Evolutionary conservation across 225 moss, liverwort and hornwort genomes (phyloP).

Genomic region (Pseudoscleropodium purum): DNA sequence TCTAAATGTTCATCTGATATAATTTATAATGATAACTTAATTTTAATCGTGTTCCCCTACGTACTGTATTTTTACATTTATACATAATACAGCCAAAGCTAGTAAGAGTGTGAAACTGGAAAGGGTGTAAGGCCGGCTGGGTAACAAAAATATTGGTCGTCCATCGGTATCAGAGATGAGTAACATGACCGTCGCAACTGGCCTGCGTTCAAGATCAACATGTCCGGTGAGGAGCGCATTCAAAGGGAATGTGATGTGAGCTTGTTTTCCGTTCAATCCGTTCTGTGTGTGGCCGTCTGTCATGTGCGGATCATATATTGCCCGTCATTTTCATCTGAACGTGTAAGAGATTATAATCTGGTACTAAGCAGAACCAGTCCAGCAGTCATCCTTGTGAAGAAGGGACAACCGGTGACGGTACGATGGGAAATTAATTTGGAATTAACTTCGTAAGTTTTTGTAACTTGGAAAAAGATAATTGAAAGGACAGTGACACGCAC

Average conservation of each 20-base stretch:
- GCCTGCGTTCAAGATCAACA: neutral
- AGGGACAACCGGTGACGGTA: neutral
- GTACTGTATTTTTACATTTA: neutral
- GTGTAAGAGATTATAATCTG: neutral
- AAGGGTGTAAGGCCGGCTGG: neutral
- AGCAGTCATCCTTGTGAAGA: neutral
- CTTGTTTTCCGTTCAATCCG: no score
- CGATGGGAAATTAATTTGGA: neutral
- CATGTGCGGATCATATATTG: neutral
- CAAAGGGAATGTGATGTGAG: neutral
- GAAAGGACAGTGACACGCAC: no score
- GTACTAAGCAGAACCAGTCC: neutral
- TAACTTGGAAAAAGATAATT: neutral
- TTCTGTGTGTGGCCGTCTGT: neutral
- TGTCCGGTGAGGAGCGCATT: neutral
- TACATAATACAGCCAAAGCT: no score
- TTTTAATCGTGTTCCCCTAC: neutral
- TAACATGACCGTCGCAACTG: neutral
- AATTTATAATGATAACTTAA: neutral
- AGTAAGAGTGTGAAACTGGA: neutral
- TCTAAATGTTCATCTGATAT: neutral
- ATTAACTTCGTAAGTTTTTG: no score
- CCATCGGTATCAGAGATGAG: neutral
- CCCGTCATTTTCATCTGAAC: neutral
- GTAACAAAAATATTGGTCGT: neutral